Evolutionary conservation across 345 rosid species (phyloP), one percentile per base, ranked within the genome.

Genomic region (Populus euphratica): DNA sequence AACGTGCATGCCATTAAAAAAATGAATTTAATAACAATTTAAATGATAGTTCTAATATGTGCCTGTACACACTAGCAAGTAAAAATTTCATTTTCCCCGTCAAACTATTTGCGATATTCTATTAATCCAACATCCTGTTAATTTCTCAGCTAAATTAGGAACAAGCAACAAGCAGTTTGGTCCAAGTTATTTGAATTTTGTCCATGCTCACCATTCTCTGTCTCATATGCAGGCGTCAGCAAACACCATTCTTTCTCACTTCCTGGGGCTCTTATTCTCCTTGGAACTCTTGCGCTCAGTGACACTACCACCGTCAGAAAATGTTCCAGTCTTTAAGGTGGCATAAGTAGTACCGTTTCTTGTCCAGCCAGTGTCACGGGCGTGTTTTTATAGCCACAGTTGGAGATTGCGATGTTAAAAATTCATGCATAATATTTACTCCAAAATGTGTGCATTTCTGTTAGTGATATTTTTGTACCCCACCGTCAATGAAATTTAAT

Each of bases 171-270:
- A 52, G 20, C 23, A 52, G 20, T 52, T 52, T 52, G 29, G 29
- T 23, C 64, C 64, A 3, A 23, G 64, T 59, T 59, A 8, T 56
- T 56, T 56, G 27, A 56, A 8, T 21, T 12, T n/a, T n/a, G 12
- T 3, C 64, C 9, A 3, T 10, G 14, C 64, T 23, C 29, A 23
- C 29, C 6, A 0, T 4, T 44, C 50, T 0, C 14, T 52, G 80
- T 56, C 43, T 44, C 35, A 80, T 66, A 43, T 87, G 89, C 89
- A 96, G 99, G 99, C 99, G 73, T 91, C 97, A 7, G 97, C 97
- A 49, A 93, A 93, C 86, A 91, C 98, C 1, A 85, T 94, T 84
- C 95, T 96, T 33, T 96, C 99, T 79, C 99, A 96, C 83, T 96
- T 96, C 81, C 84, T 94, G 69, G 98, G 99, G 38, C 94, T 96